Percentiles rank a stretch among this genome's conserved stretches.
These are phyloP conservation scores for Dictyostelium capitatum DNA, from an alignment of 78 protist genomes.

Conservation along the genomic window DNA sequence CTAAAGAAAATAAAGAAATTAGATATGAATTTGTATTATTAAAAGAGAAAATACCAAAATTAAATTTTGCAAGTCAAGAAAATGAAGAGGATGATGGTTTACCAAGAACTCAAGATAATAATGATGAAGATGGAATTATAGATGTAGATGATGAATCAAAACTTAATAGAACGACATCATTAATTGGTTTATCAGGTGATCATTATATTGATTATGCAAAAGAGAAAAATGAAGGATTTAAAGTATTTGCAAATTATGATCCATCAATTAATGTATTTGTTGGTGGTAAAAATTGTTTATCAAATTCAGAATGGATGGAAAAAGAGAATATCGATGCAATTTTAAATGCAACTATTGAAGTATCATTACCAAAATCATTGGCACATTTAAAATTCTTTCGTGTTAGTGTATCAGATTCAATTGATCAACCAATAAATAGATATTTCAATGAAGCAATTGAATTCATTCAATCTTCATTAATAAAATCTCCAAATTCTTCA, in stretches of 20 bases:
- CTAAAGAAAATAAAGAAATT: constrained; percentile 11
- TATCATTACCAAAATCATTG: constrained; percentile 8
- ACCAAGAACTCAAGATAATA: background rate
- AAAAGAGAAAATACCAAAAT: constrained; percentile 11
- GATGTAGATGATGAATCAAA: background rate
- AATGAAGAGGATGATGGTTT: background rate
- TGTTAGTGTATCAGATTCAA: constrained; percentile 20
- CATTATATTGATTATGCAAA: constrained; percentile 4
- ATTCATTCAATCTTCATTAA: constrained; percentile 27
- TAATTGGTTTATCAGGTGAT: background rate
- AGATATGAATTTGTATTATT: constrained; percentile 14
- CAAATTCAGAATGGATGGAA: constrained; percentile 54
- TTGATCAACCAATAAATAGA: constrained; percentile 8
- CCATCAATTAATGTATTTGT: constrained; percentile 23
- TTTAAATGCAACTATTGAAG: constrained; percentile 57
- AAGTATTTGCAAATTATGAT: constrained; percentile 14
- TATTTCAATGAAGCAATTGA: constrained; percentile 19
- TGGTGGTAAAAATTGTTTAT: constrained; percentile 44
- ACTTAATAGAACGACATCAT: background rate
- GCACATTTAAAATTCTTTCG: constrained; percentile 6
- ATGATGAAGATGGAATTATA: background rate
- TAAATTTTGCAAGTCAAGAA: background rate
- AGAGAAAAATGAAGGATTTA: constrained; percentile 1
- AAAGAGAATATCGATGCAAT: constrained; percentile 40
- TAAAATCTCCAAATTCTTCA: background rate